A percentile compares a stretch with the other conserved stretches of the same genome.
Conservation (phyloP, 768 basidiomycete genomes). For the Pluteus cervinus region DNA sequence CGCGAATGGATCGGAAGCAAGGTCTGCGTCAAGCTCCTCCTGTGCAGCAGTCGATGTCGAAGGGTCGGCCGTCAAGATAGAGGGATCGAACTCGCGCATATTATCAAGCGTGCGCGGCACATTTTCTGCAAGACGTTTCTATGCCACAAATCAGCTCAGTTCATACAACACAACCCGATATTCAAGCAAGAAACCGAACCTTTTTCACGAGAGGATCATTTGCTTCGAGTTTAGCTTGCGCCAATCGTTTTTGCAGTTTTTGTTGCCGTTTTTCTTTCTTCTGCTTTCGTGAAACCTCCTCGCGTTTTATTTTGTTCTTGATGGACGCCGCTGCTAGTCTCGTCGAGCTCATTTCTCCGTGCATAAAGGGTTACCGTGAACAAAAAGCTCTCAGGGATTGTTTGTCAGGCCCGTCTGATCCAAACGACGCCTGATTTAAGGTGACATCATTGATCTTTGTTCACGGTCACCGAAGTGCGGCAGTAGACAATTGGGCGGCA, state of each 20-base stretch:
- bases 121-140: slow-evolving; percentile 84
- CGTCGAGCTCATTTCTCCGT: too few relatives aligned
- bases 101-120: slow-evolving; percentile 92
- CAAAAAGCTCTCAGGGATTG: too few relatives aligned
- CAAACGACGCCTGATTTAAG: too few relatives aligned
- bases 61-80: slow-evolving; percentile 54
- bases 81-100: slow-evolving; percentile 78
- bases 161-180: background rate
- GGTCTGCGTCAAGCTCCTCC: slow-evolving; percentile 61
- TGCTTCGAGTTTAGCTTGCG: slow-evolving; percentile 69
- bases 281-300: slow-evolving; percentile 64
- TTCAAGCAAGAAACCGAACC: slow-evolving; percentile 50
- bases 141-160: background rate
- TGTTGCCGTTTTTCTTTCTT: slow-evolving; percentile 76
- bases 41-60: slow-evolving; percentile 25
- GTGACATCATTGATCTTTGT: too few relatives aligned
- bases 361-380: too few relatives aligned
- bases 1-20: slow-evolving; percentile 72
- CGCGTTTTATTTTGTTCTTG: slow-evolving; percentile 85
- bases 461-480: too few relatives aligned
- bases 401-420: too few relatives aligned
- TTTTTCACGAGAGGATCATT: slow-evolving; percentile 74
- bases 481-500: too few relatives aligned
- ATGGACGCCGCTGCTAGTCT: slow-evolving; percentile 67
- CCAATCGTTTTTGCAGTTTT: slow-evolving; percentile 78